phyloP scores from a whole-genome alignment of 345 rosid genomes.

The Brassica napus region Da-Ae NC_063444.1:2056001-2056500 shows the following conservation, averaged over 20 bases:
- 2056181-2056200: not conserved
- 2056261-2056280: not conserved
- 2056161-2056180: not conserved
- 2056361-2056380: not conserved
- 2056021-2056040: constrained; percentile 76
- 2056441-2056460: not conserved
- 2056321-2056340: not conserved
- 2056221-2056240: no score
- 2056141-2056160: not conserved
- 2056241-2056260: not conserved
- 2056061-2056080: constrained; percentile 84
- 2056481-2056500: not conserved
- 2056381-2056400: not conserved
- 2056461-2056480: not conserved
- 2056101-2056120: not conserved
- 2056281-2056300: not conserved
- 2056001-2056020: constrained; percentile 89
- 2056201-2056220: not conserved
- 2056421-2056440: not conserved
- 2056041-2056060: constrained; percentile 84
- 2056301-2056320: not conserved
- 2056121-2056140: not conserved
- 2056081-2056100: constrained; percentile 92
- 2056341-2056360: not conserved
- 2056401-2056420: not conserved